phyloP scores from a whole-genome alignment of 2,329 filamentous ascomycete genomes.

The Didymella sp. region DNA sequence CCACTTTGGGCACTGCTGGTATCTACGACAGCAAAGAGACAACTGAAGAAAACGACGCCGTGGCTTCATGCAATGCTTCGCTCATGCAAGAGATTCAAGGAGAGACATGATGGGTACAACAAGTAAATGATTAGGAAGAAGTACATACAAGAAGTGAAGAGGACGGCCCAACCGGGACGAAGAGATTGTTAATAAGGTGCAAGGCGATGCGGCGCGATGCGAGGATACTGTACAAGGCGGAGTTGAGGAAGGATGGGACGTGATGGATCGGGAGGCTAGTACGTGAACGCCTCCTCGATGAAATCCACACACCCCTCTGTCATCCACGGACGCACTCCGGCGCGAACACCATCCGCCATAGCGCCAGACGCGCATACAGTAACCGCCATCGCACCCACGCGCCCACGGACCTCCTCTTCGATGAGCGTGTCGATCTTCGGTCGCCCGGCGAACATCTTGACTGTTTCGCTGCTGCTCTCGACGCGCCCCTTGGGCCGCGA shows the following conservation, averaged over 20 bases:
- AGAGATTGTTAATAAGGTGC: not conserved
- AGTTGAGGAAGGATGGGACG: not conserved
- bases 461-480: slow-evolving; percentile 63
- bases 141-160: slow-evolving; percentile 37
- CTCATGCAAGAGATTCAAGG: slow-evolving; percentile 23
- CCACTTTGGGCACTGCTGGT: not conserved
- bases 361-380: slow-evolving; percentile 69
- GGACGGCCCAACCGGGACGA: not conserved
- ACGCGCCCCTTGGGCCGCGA: slow-evolving; percentile 65
- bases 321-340: slow-evolving; percentile 60
- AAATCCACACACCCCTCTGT: slow-evolving; percentile 65
- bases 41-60: not conserved
- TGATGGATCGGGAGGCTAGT: slow-evolving; percentile 47
- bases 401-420: slow-evolving; percentile 62
- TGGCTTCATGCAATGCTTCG: slow-evolving; percentile 12
- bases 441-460: slow-evolving; percentile 68
- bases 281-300: slow-evolving; percentile 71
- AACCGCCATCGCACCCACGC: slow-evolving; percentile 66
- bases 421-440: slow-evolving; percentile 63
- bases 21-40: not conserved
- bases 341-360: slow-evolving; percentile 67
- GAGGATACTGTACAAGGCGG: not conserved
- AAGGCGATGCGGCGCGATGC: not conserved
- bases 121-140: slow-evolving; percentile 32
- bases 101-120: slow-evolving; percentile 31